These are phyloP conservation scores for Daldinia loculata DNA, from an alignment of 495 filamentous ascomycete species.

Conservation along the genomic window DNA sequence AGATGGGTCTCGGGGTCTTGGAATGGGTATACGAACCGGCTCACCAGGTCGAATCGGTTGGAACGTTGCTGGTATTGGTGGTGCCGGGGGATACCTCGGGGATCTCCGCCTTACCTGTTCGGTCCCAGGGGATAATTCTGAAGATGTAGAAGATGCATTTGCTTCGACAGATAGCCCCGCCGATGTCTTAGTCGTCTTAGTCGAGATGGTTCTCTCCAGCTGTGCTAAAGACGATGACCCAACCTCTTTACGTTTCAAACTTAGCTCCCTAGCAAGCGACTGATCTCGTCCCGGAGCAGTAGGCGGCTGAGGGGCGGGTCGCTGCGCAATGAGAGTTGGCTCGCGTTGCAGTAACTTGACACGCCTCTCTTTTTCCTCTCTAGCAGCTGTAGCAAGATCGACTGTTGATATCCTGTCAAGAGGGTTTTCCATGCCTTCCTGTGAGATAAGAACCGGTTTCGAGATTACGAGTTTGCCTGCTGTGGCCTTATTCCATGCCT, in stretches of 20 bases:
- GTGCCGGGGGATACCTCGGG: constrained; percentile 43
- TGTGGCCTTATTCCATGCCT: constrained; percentile 39
- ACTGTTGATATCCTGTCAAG: constrained; percentile 58
- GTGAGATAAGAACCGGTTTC: constrained; percentile 55
- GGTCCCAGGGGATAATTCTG: constrained; percentile 56
- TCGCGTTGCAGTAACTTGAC: constrained; percentile 47
- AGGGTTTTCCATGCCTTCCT: constrained; percentile 49
- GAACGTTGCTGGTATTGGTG: constrained; percentile 35
- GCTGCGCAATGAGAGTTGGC: constrained; percentile 46
- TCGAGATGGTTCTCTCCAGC: constrained; percentile 37
- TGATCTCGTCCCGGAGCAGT: constrained; percentile 35
- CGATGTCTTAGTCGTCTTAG: constrained; percentile 33
- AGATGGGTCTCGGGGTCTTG: constrained; percentile 36
- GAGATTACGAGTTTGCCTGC: constrained; percentile 57
- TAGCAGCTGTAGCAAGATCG: constrained; percentile 57
- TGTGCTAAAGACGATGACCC: constrained; percentile 23
- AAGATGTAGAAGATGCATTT: constrained; percentile 49
- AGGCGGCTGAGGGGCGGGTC: constrained; percentile 51
- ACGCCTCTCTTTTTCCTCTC: constrained; percentile 58
- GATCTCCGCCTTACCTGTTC: constrained; percentile 55
- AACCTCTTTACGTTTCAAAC: constrained; percentile 56
- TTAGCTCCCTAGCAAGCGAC: constrained; percentile 48
- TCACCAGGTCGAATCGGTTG: constrained; percentile 41
- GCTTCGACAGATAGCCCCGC: constrained; percentile 42
- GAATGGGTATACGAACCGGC: constrained; percentile 44